Evolutionary conservation across 1,284 basidiomycete species (phyloP).

Genomic region (Trichosporon faecale): DNA sequence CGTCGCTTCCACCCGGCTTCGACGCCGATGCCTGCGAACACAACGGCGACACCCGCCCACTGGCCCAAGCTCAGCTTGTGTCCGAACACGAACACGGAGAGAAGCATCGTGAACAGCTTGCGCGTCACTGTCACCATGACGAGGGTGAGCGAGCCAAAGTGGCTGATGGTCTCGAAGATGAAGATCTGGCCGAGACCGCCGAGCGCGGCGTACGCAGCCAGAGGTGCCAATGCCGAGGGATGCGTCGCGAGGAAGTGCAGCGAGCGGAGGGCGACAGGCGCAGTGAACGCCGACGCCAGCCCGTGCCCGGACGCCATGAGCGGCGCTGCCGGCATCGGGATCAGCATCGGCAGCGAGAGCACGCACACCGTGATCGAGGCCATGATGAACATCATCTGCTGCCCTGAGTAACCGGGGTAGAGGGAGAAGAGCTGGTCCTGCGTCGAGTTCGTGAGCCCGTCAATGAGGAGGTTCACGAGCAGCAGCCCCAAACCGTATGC

Average conservation of each 20-base stretch:
- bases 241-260: slow-evolving; percentile 74
- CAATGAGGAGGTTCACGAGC: slow-evolving; percentile 64
- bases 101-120: slow-evolving; percentile 96
- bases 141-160: slow-evolving; percentile 90
- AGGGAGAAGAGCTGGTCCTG: slow-evolving; percentile 90
- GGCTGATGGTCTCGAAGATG: slow-evolving; percentile 95
- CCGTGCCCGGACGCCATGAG: slow-evolving; percentile 26
- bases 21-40: slow-evolving; percentile 89
- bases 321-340: slow-evolving; percentile 38
- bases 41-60: slow-evolving; percentile 84
- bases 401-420: slow-evolving; percentile 59
- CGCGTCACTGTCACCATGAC: slow-evolving; percentile 95
- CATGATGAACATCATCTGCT: slow-evolving; percentile 99
- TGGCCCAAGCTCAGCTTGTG: slow-evolving; percentile 80
- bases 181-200: slow-evolving; percentile 94
- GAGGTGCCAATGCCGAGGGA: slow-evolving; percentile 70
- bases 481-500: slow-evolving; percentile 44
- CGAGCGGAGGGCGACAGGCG: slow-evolving; percentile 67
- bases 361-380: slow-evolving; percentile 64
- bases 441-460: slow-evolving; percentile 94
- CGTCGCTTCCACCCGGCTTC: slow-evolving; percentile 76
- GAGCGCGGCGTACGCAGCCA: slow-evolving; percentile 81
- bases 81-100: slow-evolving; percentile 89
- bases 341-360: slow-evolving; percentile 62
- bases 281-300: slow-evolving; percentile 47